phyloP scores from a whole-genome alignment of 2,329 filamentous ascomycete species.

The Colletotrichum tabaci region DNA sequence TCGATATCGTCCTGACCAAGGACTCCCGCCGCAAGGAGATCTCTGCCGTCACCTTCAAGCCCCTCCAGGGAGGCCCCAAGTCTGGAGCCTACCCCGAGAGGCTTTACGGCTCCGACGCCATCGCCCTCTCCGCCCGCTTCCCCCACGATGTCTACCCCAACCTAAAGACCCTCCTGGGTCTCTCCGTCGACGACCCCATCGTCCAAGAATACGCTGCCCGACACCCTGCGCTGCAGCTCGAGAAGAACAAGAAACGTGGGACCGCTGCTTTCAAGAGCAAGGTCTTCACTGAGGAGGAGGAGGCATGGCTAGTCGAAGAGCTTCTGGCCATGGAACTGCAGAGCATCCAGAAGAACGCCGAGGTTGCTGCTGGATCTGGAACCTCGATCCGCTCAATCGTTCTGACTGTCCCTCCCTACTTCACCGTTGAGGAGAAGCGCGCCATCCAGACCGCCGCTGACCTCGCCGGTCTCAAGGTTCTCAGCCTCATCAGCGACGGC shows the following conservation, averaged over 20 bases:
- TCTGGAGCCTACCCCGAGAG: slow-evolving; percentile 85
- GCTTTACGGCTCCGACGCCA: slow-evolving; percentile 91
- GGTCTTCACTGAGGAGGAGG: slow-evolving; percentile 72
- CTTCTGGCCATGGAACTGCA: slow-evolving; percentile 96
- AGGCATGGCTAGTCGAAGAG: slow-evolving; percentile 88
- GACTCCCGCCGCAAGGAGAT: slow-evolving; percentile 97
- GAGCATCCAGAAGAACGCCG: slow-evolving; percentile 91
- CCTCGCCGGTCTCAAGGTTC: slow-evolving; percentile 87
- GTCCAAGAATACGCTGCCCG: slow-evolving; percentile 80
- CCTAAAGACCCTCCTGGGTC: slow-evolving; percentile 89
- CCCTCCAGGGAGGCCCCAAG: slow-evolving; percentile 75
- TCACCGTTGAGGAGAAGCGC: slow-evolving; percentile 90
- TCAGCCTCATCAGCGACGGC: slow-evolving; percentile 89
- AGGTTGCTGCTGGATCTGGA: slow-evolving; percentile 83
- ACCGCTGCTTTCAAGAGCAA: slow-evolving; percentile 88
- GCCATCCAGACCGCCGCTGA: slow-evolving; percentile 88
- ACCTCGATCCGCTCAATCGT: slow-evolving; percentile 84
- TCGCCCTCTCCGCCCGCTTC: slow-evolving; percentile 88
- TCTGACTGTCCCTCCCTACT: slow-evolving; percentile 91
- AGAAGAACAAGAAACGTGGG: slow-evolving; percentile 70
- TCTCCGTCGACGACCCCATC: slow-evolving; percentile 72
- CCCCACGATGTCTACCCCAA: slow-evolving; percentile 96
- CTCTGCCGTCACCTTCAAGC: slow-evolving; percentile 94
- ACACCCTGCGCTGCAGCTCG: slow-evolving; percentile 84
- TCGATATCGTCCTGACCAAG: slow-evolving; percentile 98